Percentiles rank a stretch among this genome's conserved stretches.
phyloP scores from a whole-genome alignment of 768 basidiomycete genomes.

The Podaxis pistillaris region DNA sequence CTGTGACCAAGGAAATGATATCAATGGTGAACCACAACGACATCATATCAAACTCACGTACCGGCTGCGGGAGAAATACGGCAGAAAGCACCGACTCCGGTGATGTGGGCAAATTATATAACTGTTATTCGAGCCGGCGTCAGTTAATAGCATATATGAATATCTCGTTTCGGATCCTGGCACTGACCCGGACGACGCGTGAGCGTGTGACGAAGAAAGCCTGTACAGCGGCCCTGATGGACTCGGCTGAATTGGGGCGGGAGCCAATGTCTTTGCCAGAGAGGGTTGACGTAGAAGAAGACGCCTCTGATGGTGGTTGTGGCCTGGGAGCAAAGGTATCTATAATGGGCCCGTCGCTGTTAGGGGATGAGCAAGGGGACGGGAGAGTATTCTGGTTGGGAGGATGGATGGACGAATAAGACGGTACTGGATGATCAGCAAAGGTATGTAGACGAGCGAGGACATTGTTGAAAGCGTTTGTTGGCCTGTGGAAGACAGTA shows the following conservation, averaged over 20 bases:
- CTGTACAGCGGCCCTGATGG: constrained; percentile 24
- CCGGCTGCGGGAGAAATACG: constrained; percentile 38
- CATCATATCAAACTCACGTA: constrained; percentile 25
- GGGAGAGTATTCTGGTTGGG: constrained; percentile 4
- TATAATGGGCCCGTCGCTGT: constrained; percentile 15
- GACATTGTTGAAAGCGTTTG: constrained; percentile 16
- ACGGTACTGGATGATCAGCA: constrained; percentile 14
- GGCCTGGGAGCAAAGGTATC: constrained; percentile 29
- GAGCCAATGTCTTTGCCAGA: constrained; percentile 24
- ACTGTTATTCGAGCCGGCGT: constrained; percentile 22
- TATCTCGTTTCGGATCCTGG: constrained; percentile 9
- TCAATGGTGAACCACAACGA: constrained; percentile 17
- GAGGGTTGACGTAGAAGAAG: constrained; percentile 29
- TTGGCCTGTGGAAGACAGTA: constrained; percentile 5
- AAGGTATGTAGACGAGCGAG: constrained; percentile 20
- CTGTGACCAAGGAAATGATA: constrained; percentile 21
- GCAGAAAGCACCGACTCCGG: constrained; percentile 35
- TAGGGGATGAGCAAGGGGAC: constrained; percentile 10
- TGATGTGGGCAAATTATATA: constrained; percentile 37
- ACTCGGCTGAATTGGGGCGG: constrained; percentile 13
- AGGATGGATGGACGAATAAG: not conserved
- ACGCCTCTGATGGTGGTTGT: constrained; percentile 16
- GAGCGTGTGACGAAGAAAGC: constrained; percentile 51
- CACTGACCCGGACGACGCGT: constrained; percentile 52
- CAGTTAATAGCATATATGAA: constrained; percentile 11